A percentile compares a stretch with the other conserved stretches of the same genome.
phyloP scores from a whole-genome alignment of 2,329 filamentous ascomycete genomes.

The Decorospora gaudefroyi region DNA sequence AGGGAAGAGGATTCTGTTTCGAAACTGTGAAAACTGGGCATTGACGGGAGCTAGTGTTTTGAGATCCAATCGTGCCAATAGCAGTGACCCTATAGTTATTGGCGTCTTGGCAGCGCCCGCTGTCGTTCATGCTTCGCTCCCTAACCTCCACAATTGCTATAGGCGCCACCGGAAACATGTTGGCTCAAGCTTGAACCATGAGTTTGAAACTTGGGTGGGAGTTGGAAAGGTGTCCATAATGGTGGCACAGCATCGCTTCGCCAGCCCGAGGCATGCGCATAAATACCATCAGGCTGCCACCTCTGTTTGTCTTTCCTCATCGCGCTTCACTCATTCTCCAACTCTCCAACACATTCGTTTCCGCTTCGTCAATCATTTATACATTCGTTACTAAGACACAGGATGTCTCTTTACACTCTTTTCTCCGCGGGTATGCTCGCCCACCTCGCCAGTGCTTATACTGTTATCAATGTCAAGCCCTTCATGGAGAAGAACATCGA shows the following conservation, averaged over 20 bases:
- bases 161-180: slow-evolving; percentile 8
- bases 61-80: slow-evolving; percentile 11
- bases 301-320: neutral
- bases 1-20: slow-evolving; percentile 14
- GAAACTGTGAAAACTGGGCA: slow-evolving; percentile 19
- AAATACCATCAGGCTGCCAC: neutral
- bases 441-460: slow-evolving; percentile 40
- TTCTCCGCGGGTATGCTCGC: slow-evolving; percentile 34
- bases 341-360: slow-evolving; percentile 4
- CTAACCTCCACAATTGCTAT: slow-evolving; percentile 5
- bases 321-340: slow-evolving; percentile 10
- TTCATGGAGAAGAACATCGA: slow-evolving; percentile 56
- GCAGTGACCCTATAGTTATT: neutral
- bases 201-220: slow-evolving; percentile 9
- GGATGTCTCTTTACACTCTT: slow-evolving; percentile 40
- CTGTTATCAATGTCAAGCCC: slow-evolving; percentile 40
- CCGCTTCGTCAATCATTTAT: slow-evolving; percentile 11
- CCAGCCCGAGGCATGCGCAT: slow-evolving; percentile 10
- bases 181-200: slow-evolving; percentile 10
- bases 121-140: slow-evolving; percentile 16
- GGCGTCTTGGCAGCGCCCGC: slow-evolving; percentile 5
- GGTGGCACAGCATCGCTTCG: slow-evolving; percentile 3
- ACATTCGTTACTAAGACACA: slow-evolving; percentile 29
- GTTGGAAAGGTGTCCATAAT: slow-evolving; percentile 3
- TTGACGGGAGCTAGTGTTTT: slow-evolving; percentile 20